These are phyloP conservation scores for Aotearoamyces nothofagi DNA, from an alignment of 2,329 filamentous ascomycete genomes.

Conservation along the genomic window DNA sequence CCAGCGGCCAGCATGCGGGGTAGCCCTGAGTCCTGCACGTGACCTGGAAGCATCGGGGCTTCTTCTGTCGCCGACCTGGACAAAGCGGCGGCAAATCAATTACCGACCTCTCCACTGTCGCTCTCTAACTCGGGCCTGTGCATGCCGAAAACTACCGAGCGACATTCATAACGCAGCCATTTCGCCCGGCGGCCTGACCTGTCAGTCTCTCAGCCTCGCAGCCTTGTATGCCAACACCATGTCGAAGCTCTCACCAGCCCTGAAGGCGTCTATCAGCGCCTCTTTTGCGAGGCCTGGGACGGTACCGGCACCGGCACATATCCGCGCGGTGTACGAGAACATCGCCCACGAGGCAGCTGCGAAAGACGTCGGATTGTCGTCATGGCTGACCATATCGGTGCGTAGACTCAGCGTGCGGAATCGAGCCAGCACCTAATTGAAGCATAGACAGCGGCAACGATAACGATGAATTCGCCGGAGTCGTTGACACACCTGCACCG, in stretches of 20 bases:
- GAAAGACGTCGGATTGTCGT: slow-evolving; percentile 44
- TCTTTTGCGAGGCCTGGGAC: slow-evolving; percentile 51
- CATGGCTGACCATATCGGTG: slow-evolving; percentile 55
- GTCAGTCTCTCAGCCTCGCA: no score
- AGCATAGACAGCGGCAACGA: slow-evolving; percentile 57
- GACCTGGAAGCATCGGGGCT: no score
- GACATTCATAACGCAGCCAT: no score
- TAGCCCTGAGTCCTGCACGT: no score
- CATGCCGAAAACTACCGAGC: no score
- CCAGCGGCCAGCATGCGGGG: no score
- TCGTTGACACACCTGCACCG: slow-evolving; percentile 42
- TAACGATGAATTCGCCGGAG: slow-evolving; percentile 76
- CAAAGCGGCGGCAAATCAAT: no score
- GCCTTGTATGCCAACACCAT: no score
- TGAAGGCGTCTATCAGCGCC: slow-evolving; percentile 63
- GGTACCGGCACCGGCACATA: slow-evolving; percentile 45
- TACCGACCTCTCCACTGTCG: no score
- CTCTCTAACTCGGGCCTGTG: no score
- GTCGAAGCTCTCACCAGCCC: slow-evolving; percentile 56
- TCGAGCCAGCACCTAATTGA: slow-evolving; percentile 5
- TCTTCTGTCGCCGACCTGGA: no score
- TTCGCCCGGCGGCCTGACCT: no score
- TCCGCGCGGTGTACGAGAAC: slow-evolving; percentile 45
- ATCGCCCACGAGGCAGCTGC: slow-evolving; percentile 47
- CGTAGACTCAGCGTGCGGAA: slow-evolving; percentile 7